Evolutionary conservation across 371 early-diverging fungal species (phyloP).

Genomic region (Rozella allomycis): DNA sequence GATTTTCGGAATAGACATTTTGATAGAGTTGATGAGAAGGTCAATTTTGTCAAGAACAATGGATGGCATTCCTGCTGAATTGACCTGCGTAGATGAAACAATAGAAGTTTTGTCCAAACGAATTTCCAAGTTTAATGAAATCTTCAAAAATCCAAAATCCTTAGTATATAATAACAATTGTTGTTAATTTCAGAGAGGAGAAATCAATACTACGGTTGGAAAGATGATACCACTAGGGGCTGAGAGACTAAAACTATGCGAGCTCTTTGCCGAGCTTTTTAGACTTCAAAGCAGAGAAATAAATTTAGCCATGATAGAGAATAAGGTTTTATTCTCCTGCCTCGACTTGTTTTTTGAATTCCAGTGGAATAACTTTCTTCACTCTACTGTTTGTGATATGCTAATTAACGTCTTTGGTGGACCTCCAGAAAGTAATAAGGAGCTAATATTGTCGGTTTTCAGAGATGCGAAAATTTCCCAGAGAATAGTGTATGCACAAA

Average conservation of each 20-base stretch:
- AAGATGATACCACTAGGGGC: conserved; percentile 57
- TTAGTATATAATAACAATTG: too few species aligned
- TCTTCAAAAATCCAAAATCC: too few species aligned
- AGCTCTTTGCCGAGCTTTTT: conserved; percentile 81
- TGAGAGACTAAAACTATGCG: conserved; percentile 75
- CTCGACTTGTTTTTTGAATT: conserved; percentile 57
- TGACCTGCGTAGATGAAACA: too few species aligned
- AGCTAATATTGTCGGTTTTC: conserved; percentile 39
- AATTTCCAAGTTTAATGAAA: too few species aligned
- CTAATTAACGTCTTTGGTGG: conserved; percentile 59
- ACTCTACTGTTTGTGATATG: conserved; percentile 85
- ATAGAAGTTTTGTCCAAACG: too few species aligned
- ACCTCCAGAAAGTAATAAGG: conserved; percentile 14
- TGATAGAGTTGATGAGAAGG: conserved; percentile 86
- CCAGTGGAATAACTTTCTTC: conserved; percentile 83
- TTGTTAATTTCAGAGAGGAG: conserved; percentile 5
- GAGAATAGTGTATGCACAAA: conserved; percentile 50
- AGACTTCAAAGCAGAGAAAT: too few species aligned
- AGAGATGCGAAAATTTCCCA: conserved; percentile 53
- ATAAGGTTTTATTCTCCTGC: too few species aligned
- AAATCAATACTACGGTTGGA: conserved; percentile 29
- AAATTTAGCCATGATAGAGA: too few species aligned
- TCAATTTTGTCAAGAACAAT: too few species aligned
- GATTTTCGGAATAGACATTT: conserved; percentile 70
- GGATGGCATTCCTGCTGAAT: too few species aligned